Percentiles rank a stretch among this genome's conserved stretches.
Evolutionary conservation across 2,329 filamentous ascomycete species (phyloP).

Genomic region (Fusarium coicis): DNA sequence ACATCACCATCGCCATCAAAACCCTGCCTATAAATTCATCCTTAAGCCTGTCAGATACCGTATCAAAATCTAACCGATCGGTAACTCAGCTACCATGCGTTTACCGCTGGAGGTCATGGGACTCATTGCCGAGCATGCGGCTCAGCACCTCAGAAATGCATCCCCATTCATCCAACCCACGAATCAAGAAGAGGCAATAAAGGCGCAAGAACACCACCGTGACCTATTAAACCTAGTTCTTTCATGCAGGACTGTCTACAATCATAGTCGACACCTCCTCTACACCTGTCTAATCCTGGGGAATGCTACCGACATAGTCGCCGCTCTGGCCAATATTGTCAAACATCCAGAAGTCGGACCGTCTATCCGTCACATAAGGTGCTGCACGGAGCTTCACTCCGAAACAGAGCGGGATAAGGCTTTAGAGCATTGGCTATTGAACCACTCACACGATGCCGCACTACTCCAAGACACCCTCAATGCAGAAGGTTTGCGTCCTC

Average conservation of each 20-base stretch:
- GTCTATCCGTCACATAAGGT: constrained; percentile 17
- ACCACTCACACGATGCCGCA: background rate
- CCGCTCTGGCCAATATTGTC: background rate
- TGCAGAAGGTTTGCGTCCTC: background rate
- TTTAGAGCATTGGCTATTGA: background rate
- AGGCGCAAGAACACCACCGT: background rate
- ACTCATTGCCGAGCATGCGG: constrained; percentile 2
- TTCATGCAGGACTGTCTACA: background rate
- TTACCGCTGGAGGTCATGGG: constrained; percentile 7
- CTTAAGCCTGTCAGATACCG: background rate
- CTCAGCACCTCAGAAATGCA: background rate
- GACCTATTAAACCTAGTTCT: background rate
- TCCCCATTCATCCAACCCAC: constrained; percentile 9
- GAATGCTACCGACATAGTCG: background rate
- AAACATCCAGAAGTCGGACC: constrained; percentile 12
- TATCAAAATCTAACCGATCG: background rate
- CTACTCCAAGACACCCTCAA: background rate
- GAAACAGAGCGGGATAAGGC: background rate
- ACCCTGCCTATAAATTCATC: background rate
- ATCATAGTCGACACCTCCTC: constrained; percentile 1
- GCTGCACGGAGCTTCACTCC: background rate
- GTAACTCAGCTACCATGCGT: background rate
- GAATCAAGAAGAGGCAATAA: background rate
- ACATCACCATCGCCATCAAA: background rate
- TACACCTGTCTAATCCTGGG: background rate